Conservation (phyloP, 225 moss, liverwort and hornwort species). For the Straminergon stramineum region DNA sequence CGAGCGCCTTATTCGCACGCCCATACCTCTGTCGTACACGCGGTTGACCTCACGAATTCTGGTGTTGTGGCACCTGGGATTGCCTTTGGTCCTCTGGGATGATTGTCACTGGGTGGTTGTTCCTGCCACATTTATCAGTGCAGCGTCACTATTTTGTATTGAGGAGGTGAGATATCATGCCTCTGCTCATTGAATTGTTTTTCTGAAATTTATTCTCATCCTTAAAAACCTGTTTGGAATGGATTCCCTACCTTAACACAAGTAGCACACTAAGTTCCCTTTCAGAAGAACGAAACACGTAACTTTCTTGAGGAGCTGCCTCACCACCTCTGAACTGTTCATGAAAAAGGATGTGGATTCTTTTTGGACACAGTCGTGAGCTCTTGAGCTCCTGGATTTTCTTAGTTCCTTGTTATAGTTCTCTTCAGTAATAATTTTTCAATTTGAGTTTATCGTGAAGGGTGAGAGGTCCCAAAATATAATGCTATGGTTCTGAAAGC, state of each 20-base stretch:
- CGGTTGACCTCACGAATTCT: slow-evolving; percentile 84
- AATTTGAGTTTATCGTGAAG: not conserved
- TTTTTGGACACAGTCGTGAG: not conserved
- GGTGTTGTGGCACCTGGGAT: slow-evolving; percentile 78
- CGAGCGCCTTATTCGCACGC: slow-evolving; percentile 75
- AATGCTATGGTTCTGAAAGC: not conserved
- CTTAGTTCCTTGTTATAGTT: not conserved
- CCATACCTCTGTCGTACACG: slow-evolving; percentile 90
- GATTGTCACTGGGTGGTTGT: slow-evolving; percentile 90
- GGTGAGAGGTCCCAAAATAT: not conserved
- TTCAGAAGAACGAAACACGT: not conserved
- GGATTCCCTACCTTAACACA: not conserved
- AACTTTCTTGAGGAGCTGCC: not conserved
- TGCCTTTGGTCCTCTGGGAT: slow-evolving; percentile 90
- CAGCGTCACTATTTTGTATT: slow-evolving; percentile 56
- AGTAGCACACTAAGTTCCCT: not conserved
- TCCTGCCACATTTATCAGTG: slow-evolving; percentile 68
- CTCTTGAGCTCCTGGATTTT: not conserved
- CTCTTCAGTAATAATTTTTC: not conserved
- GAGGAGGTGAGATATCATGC: slow-evolving; percentile 33
- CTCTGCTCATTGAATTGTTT: not conserved
- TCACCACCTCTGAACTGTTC: not conserved
- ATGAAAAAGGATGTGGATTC: not conserved
- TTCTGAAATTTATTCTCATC: not conserved
- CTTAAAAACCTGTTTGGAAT: not conserved